Evolutionary conservation across 805 yeast genomes (phyloP), one percentile per base, ranked within the genome.

Genomic region (Teunomyces lycoperdinae): DNA sequence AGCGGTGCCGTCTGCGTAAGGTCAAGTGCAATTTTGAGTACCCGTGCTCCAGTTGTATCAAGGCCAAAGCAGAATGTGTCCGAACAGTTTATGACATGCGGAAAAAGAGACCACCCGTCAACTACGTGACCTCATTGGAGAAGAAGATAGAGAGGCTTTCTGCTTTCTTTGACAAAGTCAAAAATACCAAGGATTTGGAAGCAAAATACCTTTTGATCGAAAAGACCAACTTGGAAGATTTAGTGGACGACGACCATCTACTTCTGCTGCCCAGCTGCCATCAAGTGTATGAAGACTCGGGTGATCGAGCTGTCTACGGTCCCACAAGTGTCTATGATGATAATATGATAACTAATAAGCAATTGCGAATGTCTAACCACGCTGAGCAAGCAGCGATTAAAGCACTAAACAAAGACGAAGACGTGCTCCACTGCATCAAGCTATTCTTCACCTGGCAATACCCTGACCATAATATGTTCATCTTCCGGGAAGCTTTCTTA

Each of bases 401-500:
- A 43, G 49, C 55, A 27, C 54, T 68, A 44, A 74, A 69, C 50
- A 67, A 62, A 43, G 71, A 66, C 50, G 68, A 63, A 27, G 67
- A 61, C 31, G 60, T 62, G 14, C 60, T 71, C 44, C 70, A 68
- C 41, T 71, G 76, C 52, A 47, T 71, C 31, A 64, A 69, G 53
- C 59, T 72, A n/a, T 73, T 83, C 58, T 83, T 81, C 60, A 74
- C 73, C n/a, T 81, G 85, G 83, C 77, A 79, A 50, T 83, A 83
- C 52, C 87, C 87, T 3, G 87, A 82, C 51, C 75, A 79, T 52
- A 79, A 80, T 55, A 73, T 79, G 67, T 83, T 81, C 54, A 73
- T 83, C n/a, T 83, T 79, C 56, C 66, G 87, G 49, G 88, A 83
- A 53, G 79, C 84, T 11, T 82, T 83, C 55, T 62, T 83, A 27